Evolutionary conservation across 2,329 filamentous ascomycete genomes (phyloP), one percentile per base, ranked within the genome.

Genomic region (Alternaria arbusti): DNA sequence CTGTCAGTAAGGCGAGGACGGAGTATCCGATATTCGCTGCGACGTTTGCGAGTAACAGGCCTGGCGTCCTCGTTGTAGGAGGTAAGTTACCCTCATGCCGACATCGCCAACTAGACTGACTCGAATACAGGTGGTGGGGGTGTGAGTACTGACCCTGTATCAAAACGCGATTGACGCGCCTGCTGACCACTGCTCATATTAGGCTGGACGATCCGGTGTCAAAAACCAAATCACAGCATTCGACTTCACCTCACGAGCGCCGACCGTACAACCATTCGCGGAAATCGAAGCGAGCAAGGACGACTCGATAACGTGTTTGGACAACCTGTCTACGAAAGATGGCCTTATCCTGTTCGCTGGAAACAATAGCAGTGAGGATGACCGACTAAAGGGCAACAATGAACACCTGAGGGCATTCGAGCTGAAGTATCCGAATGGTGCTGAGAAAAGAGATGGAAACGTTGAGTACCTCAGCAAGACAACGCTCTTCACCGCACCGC

Each of bases 231-330:
- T 97, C 74, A 90, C 88, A 28, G 60, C 70, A 13, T 85, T 97
- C 66, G 90, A 95, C 77, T 86, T 90, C n/a, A 88, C 87, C 72
- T 89, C 87, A 40, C 84, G 88, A 59, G 87, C 89, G 51, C 82
- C 93, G 54, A 75, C 52, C 17, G 86, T 89, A 66, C 83, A 90
- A 69, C 74, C 78, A n/a, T 83, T 86, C 22, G 88, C 89, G 68
- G 92, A 97, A 70, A 85, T 95, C 74, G 89, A 93, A 63, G 88
- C 97, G 52, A 91, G 91, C 71, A 89, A 94, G 75, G 94, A 97
- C 82, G 95, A 98, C 81, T 96, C 91, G 60, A 92, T 97, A 62
- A 93, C 91, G 68, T 94, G 91, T 58, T 85, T 97, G 54, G 93
- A 89, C 45, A 88, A 91, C 56, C 89, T 93, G 9, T 68, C 86